A percentile compares a stretch with the other conserved stretches of the same genome.
phyloP scores from a whole-genome alignment of 192 early-diverging fungal species.

The Thoreauomyces humboldtii region DNA sequence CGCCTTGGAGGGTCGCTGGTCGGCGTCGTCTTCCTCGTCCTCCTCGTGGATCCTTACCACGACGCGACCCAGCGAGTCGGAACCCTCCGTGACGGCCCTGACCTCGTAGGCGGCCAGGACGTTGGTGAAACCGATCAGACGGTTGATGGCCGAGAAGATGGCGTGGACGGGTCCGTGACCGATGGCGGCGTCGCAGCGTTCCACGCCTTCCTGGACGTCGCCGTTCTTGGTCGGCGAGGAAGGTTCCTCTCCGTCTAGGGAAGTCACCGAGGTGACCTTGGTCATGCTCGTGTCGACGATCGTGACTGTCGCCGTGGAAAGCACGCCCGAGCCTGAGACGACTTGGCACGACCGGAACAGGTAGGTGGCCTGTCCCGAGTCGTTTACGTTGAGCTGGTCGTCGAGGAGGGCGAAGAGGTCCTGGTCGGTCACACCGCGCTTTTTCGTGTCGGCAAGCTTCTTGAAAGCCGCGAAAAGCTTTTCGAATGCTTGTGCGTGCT shows the following conservation, averaged over 20 bases:
- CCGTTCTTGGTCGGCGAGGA: neutral
- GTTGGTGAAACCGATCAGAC: slow-evolving; percentile 69
- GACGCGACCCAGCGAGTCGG: slow-evolving; percentile 86
- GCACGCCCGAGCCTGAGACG: slow-evolving; percentile 69
- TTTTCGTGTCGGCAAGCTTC: slow-evolving; percentile 83
- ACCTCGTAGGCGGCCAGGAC: slow-evolving; percentile 84
- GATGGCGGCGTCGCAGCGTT: slow-evolving; percentile 71
- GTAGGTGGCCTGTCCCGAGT: slow-evolving; percentile 52
- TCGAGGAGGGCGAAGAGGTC: slow-evolving; percentile 85
- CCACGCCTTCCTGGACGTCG: slow-evolving; percentile 19
- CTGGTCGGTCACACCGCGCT: slow-evolving; percentile 78
- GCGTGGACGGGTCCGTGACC: slow-evolving; percentile 89
- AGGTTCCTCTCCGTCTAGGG: slow-evolving; percentile 4
- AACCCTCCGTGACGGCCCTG: slow-evolving; percentile 79
- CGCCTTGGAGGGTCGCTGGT: slow-evolving; percentile 16
- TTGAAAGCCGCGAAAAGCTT: slow-evolving; percentile 87
- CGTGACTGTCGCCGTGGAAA: slow-evolving; percentile 78
- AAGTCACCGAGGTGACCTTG: neutral
- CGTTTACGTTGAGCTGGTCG: slow-evolving; percentile 60
- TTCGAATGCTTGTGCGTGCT: slow-evolving; percentile 65
- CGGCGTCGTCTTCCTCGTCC: slow-evolving; percentile 19
- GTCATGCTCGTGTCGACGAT: slow-evolving; percentile 56
- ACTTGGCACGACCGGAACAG: slow-evolving; percentile 74
- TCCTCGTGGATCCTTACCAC: slow-evolving; percentile 63
- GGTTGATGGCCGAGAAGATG: slow-evolving; percentile 85